Conservation (phyloP, 306 rosid species). For the Cyamopsis tetragonoloba region DNA sequence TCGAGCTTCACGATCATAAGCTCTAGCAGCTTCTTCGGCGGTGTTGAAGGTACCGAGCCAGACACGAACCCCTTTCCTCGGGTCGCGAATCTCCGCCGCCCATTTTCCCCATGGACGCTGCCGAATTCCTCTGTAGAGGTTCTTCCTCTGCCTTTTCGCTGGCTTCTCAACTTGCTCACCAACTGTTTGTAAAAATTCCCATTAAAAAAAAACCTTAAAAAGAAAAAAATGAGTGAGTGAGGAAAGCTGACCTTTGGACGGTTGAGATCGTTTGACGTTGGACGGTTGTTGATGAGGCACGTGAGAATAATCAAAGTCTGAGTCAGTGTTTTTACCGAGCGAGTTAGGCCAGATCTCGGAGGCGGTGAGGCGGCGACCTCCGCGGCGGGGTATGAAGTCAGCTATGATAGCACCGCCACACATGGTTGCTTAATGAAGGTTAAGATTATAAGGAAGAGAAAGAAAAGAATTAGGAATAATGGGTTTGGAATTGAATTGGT, state of each 20-base stretch:
- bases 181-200: constrained; percentile 29
- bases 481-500: neutral
- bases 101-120: constrained; percentile 99
- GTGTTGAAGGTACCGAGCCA: constrained; percentile 96
- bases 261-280: constrained; percentile 32
- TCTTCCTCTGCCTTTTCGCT: constrained; percentile 71
- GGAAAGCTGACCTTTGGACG: constrained; percentile 40
- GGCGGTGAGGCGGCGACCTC: constrained; percentile 36
- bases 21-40: constrained; percentile 92
- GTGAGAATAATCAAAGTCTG: constrained; percentile 9
- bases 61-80: constrained; percentile 88
- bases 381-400: constrained; percentile 57
- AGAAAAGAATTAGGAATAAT: neutral
- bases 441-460: neutral
- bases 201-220: neutral
- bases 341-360: constrained; percentile 68
- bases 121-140: constrained; percentile 82
- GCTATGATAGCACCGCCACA: constrained; percentile 86
- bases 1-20: constrained; percentile 86
- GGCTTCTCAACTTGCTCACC: constrained; percentile 50
- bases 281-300: neutral
- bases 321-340: constrained; percentile 27
- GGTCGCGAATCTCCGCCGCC: constrained; percentile 97
- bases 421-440: constrained; percentile 30
- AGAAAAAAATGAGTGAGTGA: too few relatives aligned